Base-by-base conservation (phyloP, 1,284 basidiomycete genomes). In the Puccinia polysora region DNA sequence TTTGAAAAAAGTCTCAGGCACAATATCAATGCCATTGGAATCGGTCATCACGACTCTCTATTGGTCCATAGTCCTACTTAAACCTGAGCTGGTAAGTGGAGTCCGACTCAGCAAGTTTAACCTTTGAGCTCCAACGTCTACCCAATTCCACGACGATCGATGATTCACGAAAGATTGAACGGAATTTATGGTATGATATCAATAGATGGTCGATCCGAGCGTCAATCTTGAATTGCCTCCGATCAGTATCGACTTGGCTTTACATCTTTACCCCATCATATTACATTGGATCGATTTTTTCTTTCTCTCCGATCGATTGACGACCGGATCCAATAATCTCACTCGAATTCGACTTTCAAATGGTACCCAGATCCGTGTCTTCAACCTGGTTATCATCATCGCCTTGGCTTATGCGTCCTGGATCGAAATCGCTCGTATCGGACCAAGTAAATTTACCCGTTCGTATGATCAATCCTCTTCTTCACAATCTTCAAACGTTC, bases 241-340 rank as follows among this genome's bases (percentile, higher is more conserved):
- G 25, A 34, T 59, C 2, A 59, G 0, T 40, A 14, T 59, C 20
- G 56, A 59, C 28, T 5, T 59, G 6, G 34, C 56, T 4, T 8
- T 59, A 2, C 56, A 59, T 59, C 56, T 59, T 18, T 59, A 59
- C 36, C 56, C 56, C 12, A 25, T 38, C 8, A 10, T 40, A 25
- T 40, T 59, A 25, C 56, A 40, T 8, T 59, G 56, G 56, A 59
- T 40, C 23, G 56, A 59, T n/a, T 40, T 23, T 59, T 43, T 59
- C 6, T n/a, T n/a, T 12, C 43, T 59, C 43, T 59, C 56, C 4
- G 36, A 59, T 25, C 56, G 56, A 5, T 40, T 40, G 6, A 4
- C 34, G 4, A 43, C n/a, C 32, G 23, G 36, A 23, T 59, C 56
- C 10, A 59, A 25, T 15, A n/a, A n/a, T n/a, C n/a, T n/a, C n/a